Evolutionary conservation across 2,329 filamentous ascomycete species (phyloP).

Genomic region (Nigrograna mackinnonii): DNA sequence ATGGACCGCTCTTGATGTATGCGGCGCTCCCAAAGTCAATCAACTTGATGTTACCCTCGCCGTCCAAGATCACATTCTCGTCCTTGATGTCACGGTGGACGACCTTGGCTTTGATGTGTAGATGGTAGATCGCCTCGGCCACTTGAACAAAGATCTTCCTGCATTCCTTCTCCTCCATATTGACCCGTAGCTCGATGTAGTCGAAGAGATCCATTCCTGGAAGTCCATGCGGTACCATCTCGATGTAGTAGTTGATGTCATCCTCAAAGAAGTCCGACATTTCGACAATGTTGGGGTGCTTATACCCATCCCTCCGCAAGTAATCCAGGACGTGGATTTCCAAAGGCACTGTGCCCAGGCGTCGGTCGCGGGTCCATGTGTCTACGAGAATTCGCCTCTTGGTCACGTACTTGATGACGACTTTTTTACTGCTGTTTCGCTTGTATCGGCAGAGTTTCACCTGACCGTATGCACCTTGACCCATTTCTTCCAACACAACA

Average conservation of each 20-base stretch:
- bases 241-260: slow-evolving; percentile 94
- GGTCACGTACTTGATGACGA: slow-evolving; percentile 96
- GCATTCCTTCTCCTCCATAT: slow-evolving; percentile 95
- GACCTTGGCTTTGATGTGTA: slow-evolving; percentile 87
- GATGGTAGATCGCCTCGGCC: slow-evolving; percentile 82
- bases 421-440: slow-evolving; percentile 73
- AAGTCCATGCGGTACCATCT: slow-evolving; percentile 93
- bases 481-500: slow-evolving; percentile 94
- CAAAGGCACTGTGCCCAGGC: slow-evolving; percentile 89
- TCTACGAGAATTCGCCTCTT: slow-evolving; percentile 96
- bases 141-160: slow-evolving; percentile 96
- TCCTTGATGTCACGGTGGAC: slow-evolving; percentile 99
- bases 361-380: slow-evolving; percentile 94
- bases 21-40: slow-evolving; percentile 98
- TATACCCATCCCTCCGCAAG: slow-evolving; percentile 71
- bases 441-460: slow-evolving; percentile 93
- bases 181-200: slow-evolving; percentile 94
- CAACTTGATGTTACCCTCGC: slow-evolving; percentile 92
- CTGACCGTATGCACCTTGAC: slow-evolving; percentile 95
- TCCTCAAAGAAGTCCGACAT: slow-evolving; percentile 76
- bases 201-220: slow-evolving; percentile 99
- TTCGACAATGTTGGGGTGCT: slow-evolving; percentile 68
- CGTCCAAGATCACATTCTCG: slow-evolving; percentile 95
- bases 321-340: slow-evolving; percentile 98
- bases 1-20: slow-evolving; percentile 97